A percentile compares a stretch with the other conserved stretches of the same genome.
These are phyloP conservation scores for Trifolium subterraneum DNA, from an alignment of 306 rosid genomes.

Conservation along the genomic window DNA sequence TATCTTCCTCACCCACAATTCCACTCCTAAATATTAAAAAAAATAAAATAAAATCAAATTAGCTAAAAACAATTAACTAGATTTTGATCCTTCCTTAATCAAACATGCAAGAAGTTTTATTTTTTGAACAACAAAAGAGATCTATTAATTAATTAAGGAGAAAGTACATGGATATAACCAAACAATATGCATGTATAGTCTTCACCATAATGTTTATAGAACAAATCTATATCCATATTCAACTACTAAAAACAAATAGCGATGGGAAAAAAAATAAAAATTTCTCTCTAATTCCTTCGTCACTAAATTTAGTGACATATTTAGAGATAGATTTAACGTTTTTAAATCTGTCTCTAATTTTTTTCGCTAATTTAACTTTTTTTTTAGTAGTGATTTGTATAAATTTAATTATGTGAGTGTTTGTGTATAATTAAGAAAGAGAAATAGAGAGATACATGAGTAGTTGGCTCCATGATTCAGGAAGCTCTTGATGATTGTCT, in stretches of 20 bases:
- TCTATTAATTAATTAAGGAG: neutral
- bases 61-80: neutral
- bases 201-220: neutral
- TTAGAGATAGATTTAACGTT: neutral
- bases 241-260: neutral
- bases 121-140: neutral
- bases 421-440: neutral
- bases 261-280: neutral
- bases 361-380: neutral
- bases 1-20: conserved; percentile 68
- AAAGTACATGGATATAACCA: neutral
- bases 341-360: neutral
- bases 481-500: conserved; percentile 73
- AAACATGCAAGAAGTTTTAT: neutral
- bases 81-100: conserved; percentile 12
- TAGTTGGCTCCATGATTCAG: conserved; percentile 93
- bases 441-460: conserved; percentile 57
- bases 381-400: neutral
- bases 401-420: neutral
- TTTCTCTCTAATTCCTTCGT: neutral
- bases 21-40: conserved; percentile 59
- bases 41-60: neutral
- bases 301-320: neutral
- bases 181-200: neutral
- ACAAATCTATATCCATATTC: neutral